Conservation (phyloP, 148 eudicot genomes). For the Polygonum maritimum region DNA sequence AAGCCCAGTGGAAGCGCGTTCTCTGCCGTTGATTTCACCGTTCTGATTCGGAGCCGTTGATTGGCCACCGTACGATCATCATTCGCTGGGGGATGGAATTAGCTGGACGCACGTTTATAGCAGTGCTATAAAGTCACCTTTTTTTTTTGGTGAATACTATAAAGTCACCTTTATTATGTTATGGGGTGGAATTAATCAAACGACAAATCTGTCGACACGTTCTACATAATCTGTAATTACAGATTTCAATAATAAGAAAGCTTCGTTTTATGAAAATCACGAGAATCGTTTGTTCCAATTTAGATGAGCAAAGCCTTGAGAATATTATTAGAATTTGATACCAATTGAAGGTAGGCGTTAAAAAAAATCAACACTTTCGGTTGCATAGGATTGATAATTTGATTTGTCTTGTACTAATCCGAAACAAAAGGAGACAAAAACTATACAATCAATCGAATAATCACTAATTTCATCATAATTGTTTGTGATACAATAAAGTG, state of each 20-base stretch:
- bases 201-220: neutral
- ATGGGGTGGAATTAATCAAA: neutral
- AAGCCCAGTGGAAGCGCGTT: neutral
- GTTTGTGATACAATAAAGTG: too few relatives aligned
- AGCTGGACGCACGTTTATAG: conserved; percentile 4
- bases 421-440: neutral
- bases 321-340: too few relatives aligned
- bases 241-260: neutral
- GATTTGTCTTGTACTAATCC: neutral
- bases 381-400: neutral
- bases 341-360: too few relatives aligned
- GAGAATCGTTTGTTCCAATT: too few relatives aligned
- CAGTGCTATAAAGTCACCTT: neutral
- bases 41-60: neutral
- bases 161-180: neutral
- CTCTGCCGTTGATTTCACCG: neutral
- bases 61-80: neutral
- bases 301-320: too few relatives aligned
- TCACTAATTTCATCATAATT: neutral
- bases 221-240: neutral
- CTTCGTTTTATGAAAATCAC: too few relatives aligned
- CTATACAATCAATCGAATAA: neutral
- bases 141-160: neutral
- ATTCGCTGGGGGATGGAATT: neutral
- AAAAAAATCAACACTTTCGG: too few relatives aligned